Percentiles rank a stretch among this genome's conserved stretches.
These are phyloP conservation scores for Curvularia lunata DNA, from an alignment of 2,329 filamentous ascomycete genomes.

Conservation along the genomic window DNA sequence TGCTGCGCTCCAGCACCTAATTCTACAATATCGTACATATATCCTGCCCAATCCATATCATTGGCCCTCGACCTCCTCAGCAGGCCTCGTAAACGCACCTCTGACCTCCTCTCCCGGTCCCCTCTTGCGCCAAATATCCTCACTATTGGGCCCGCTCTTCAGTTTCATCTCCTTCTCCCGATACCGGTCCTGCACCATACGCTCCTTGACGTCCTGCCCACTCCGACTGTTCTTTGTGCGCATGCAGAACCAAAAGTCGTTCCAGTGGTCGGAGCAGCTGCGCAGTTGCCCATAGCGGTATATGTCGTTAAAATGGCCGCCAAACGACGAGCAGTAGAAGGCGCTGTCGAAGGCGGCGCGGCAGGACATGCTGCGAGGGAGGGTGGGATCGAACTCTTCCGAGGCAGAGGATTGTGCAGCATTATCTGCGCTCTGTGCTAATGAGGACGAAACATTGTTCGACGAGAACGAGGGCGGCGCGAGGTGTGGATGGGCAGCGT, in stretches of 20 bases:
- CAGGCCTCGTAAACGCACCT: constrained; percentile 32
- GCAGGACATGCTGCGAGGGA: constrained; percentile 86
- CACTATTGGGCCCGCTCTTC: constrained; percentile 74
- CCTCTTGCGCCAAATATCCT: constrained; percentile 87
- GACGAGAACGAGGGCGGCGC: constrained; percentile 37
- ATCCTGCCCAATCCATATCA: not conserved
- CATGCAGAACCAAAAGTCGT: constrained; percentile 99
- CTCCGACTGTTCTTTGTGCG: constrained; percentile 68
- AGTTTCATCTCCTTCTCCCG: constrained; percentile 70
- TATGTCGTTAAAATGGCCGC: constrained; percentile 88
- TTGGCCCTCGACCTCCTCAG: constrained; percentile 13
- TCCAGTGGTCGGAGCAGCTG: constrained; percentile 83
- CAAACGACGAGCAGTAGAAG: constrained; percentile 91
- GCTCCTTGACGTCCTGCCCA: constrained; percentile 63
- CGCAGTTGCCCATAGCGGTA: constrained; percentile 84
- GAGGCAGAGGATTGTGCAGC: constrained; percentile 14
- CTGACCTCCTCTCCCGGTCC: constrained; percentile 48
- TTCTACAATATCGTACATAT: not conserved
- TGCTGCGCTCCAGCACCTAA: not conserved
- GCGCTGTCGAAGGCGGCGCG: constrained; percentile 88
- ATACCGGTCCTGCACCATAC: constrained; percentile 70
- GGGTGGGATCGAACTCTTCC: constrained; percentile 46
- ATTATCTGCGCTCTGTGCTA: constrained; percentile 6
- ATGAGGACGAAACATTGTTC: constrained; percentile 16
- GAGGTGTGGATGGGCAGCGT: constrained; percentile 59